Base-by-base conservation (phyloP, 1,284 basidiomycete genomes). In the Leccinum subatratum region DNA sequence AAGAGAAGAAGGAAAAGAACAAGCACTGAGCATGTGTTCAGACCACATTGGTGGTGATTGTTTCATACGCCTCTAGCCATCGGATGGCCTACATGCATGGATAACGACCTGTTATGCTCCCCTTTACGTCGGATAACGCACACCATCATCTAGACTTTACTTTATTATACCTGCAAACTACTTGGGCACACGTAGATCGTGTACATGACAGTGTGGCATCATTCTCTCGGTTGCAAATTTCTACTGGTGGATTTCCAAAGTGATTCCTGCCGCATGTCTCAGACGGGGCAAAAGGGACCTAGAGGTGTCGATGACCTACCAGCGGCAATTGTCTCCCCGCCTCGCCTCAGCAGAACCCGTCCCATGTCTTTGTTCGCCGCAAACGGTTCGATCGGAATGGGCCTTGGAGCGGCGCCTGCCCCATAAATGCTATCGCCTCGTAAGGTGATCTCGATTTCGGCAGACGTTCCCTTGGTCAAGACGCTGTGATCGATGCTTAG, bases 311-410 rank as follows among this genome's bases (percentile, higher is more conserved):
- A 54, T 22, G 20, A 54, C 84, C 67, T 75, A 88, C 95, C 96
- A 64, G 96, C 96, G 59, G 91, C 94, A 67, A 99, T 92, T 0
- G 96, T 98, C 81, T 98, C 95, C 1, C 97, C 96, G 20, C 88
- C 88, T 68, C 96, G 83, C 48, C 96, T 82, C 68, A 99, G 83
- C 64, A 99, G 77, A 60, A 99, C 86, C 56, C 96, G 82, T 0
- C 96, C 96, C 96, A 99, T 97, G 70, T 97, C 94, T 79, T 98
- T 98, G 80, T 95, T 98, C n/a, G 82, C 81, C 4, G 87, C 79
- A 69, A 96, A 96, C 2, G 92, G 86, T 76, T 99, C 96, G 20
- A 97, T 76, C 3, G 95, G 93, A 34, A 97, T 90, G 2, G 87
- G 83, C 9, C 87, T 82, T 39, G 81, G 80, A 34, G 78, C 75